phyloP scores from a whole-genome alignment of 257 asterid species.

The Apocynum venetum region DNA sequence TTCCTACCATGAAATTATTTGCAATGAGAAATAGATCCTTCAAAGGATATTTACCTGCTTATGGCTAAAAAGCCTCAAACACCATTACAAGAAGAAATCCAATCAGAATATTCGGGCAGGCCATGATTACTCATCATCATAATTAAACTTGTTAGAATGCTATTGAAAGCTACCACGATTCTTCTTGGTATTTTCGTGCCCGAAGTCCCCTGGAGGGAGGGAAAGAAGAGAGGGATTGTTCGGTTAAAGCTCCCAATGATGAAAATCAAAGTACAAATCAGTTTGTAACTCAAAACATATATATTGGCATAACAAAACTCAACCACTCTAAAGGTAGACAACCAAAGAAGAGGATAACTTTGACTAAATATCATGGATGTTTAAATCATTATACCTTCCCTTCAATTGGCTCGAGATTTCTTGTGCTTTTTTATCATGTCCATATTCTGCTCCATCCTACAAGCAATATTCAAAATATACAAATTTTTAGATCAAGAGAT shows the following conservation, averaged over 20 bases:
- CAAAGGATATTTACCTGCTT: no score
- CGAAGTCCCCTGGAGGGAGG: conserved; percentile 29
- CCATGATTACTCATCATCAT: conserved; percentile 20
- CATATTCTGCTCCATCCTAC: conserved; percentile 90
- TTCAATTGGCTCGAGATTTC: conserved; percentile 89
- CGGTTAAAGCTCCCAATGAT: not conserved
- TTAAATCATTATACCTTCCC: conserved; percentile 62
- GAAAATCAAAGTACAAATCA: not conserved
- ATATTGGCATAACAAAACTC: not conserved
- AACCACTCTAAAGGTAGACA: not conserved
- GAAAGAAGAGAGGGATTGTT: not conserved
- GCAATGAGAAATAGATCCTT: no score
- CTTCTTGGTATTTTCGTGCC: conserved; percentile 85
- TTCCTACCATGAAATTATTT: no score
- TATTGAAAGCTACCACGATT: conserved; percentile 87
- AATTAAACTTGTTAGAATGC: conserved; percentile 79
- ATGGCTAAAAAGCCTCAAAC: no score
- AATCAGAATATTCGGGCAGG: no score
- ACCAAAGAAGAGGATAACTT: not conserved
- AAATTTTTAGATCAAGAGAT: not conserved
- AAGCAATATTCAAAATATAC: conserved; percentile 5
- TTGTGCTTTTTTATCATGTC: conserved; percentile 97
- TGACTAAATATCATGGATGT: not conserved
- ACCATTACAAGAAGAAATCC: no score
- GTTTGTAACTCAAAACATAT: no score